A percentile compares a stretch with the other conserved stretches of the same genome.
Conservation (phyloP, 441 rosid species). For the Mallotus japonicus region DNA sequence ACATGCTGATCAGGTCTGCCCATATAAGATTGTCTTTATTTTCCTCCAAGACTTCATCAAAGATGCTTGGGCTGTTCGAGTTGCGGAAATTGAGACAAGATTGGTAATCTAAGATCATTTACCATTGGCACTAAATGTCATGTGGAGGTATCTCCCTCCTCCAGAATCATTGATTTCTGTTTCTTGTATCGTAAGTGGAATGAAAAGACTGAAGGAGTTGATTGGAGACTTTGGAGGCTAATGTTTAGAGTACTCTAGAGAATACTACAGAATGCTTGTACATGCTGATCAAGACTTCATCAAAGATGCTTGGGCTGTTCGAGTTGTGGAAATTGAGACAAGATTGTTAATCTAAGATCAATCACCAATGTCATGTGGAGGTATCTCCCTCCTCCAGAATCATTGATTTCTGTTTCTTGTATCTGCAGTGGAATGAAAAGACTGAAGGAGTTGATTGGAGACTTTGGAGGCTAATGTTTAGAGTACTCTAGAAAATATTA, state of each 20-base stretch:
- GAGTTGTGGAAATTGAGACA: too few relatives aligned
- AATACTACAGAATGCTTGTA: not conserved
- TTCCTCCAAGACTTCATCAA: not conserved
- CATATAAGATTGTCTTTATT: too few relatives aligned
- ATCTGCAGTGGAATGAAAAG: conserved; percentile 45
- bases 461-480: not conserved
- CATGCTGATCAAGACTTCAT: not conserved
- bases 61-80: not conserved
- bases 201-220: conserved; percentile 46
- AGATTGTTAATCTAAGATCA: too few relatives aligned
- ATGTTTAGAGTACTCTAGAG: not conserved
- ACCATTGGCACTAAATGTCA: too few relatives aligned
- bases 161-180: too few relatives aligned
- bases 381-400: not conserved
- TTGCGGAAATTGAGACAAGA: not conserved
- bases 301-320: too few relatives aligned
- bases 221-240: conserved; percentile 19
- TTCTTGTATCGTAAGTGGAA: conserved; percentile 36
- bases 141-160: too few relatives aligned
- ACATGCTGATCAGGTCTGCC: not conserved
- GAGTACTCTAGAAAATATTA: not conserved
- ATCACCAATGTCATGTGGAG: too few relatives aligned
- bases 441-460: conserved; percentile 42
- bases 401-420: conserved; percentile 1
- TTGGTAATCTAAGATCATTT: not conserved